Base-by-base conservation (phyloP, 306 rosid genomes). In the Castanopsis chinensis region DNA sequence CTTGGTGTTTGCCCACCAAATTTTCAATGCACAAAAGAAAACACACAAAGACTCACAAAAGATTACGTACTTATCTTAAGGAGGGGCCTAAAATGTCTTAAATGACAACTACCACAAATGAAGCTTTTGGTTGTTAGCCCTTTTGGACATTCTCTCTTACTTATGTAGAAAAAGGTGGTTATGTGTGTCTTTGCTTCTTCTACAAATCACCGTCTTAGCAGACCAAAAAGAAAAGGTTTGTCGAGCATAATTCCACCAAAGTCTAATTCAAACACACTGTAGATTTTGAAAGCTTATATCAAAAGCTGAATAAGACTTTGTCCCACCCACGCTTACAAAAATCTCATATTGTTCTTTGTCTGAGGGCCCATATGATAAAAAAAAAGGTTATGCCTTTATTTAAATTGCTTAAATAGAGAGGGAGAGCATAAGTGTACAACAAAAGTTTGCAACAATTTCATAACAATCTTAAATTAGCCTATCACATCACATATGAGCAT, bases 141-240 rank as follows among this genome's bases (percentile, higher is more conserved):
- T 70, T 64, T 49, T 57, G 57, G 69, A 83, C 88, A 76, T 84
- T 76, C 87, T 82, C 64, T 59, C 55, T 14, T 74, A 69, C 30
- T 13, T 56, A 72, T 27, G 30, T 21, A 4, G 21, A 41, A 17
- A 69, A 71, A 65, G 37, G 60, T 21, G 52, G 35, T 28, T 23
- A 14, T 71, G 76, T 56, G 86, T 83, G 88, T 80, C 86, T 76
- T n/a, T 18, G 68, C 79, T 73, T 70, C 64, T 61, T 82, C 79
- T 82, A 57, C 70, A 80, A 82, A 80, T 86, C 85, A 88, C 80
- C 82, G 74, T 80, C 87, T 57, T 74, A 82, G 49, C 64, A 70
- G 82, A 75, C 72, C 64, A 57, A 41, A 71, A 65, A 63, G 59
- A 72, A 77, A 53, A 32, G 72, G 69, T 41, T 74, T 84, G 85